Evolutionary conservation across 176 grass and related monocot genomes (phyloP), one percentile per base, ranked within the genome.

Genomic region (Dendrocalamus sinicus): DNA sequence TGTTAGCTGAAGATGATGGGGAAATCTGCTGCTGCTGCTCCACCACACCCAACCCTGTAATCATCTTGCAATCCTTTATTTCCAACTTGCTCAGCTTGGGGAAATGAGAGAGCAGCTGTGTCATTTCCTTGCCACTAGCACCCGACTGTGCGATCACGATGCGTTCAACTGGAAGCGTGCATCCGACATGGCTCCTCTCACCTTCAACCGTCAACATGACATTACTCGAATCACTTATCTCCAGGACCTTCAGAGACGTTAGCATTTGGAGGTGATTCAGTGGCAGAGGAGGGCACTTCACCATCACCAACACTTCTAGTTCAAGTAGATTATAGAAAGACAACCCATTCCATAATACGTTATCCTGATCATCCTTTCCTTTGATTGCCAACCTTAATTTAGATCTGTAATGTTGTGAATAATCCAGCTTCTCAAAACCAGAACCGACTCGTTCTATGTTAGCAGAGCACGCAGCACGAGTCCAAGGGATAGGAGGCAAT

Each of bases 111-210:
- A 88, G 20, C n/a, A 72, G 0, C 1, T 45, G 54, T 3, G 66
- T 78, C 37, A 88, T 4, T 19, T 78, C 65, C 22, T 52, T 52
- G 24, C 76, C 75, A 5, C 22, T 50, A 16, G 63, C 40, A 87
- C 0, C 50, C 8, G 39, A 87, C 0, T 1, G 0, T 0, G 0
- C 0, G 7, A 82, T 82, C 0, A 0, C 0, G 8, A 87, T 0
- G 0, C 0, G 0, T 24, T 82, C 79, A 41, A 82, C 26, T 39
- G 62, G 39, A 82, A 82, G 53, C 7, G 16, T 0, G 14, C 16
- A 69, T 20, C 2, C 1, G 10, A 1, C 20, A 59, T 8, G 1
- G 50, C 15, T 15, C 3, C 37, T 9, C 2, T 60, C 50, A 40
- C 2, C 0, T 28, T 39, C 52, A 15, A 12, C 15, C 22, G 30